Evolutionary conservation across 495 filamentous ascomycete species (phyloP), one percentile per base, ranked within the genome.

Genomic region (Talaromyces thailandensis): DNA sequence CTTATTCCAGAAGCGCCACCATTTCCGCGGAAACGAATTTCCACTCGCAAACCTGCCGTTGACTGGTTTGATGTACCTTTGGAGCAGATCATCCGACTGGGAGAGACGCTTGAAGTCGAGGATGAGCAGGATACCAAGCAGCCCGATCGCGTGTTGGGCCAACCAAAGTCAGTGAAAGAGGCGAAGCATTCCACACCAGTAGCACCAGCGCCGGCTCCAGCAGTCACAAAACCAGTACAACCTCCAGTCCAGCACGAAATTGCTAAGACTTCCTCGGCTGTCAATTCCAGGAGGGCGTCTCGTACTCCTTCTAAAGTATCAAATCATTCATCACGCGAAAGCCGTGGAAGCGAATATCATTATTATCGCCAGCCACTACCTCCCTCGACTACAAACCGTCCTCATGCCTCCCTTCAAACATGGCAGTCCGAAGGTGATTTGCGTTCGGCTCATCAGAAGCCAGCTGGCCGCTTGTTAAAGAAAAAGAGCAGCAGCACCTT

Each of bases 401-500:
- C 45, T 12, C 63, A 56, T 25, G 65, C 40, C 26, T 62, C 66
- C 21, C 60, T 66, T 8, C 64, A 70, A 48, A 18, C 63, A 43
- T 63, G 67, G 53, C 59, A 58, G 31, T 55, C 62, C 29, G 62
- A 71, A 57, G 50, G 67, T 11, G 64, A 64, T n/a, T 16, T 11
- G 14, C 61, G 11, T n/a, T 52, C 28, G 48, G 56, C 55, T 57
- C 26, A 29, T 51, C 18, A n/a, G 66, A 65, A 50, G 58, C 45
- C 6, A 68, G 69, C 58, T 18, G 67, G 64, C 43, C 50, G 67
- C 0, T 37, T 76, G 64, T 75, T 71, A 8, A 76, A 76, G 61
- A 55, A 55, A 11, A 79, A 76, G 62, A 74, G 75, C 66, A 75
- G 72, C 60, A 80, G 71, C 51, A 76, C 75, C 6, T 66, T 83